Base-by-base conservation (phyloP, 73 alveolate genomes). In the Diophrys appendiculata region DNA sequence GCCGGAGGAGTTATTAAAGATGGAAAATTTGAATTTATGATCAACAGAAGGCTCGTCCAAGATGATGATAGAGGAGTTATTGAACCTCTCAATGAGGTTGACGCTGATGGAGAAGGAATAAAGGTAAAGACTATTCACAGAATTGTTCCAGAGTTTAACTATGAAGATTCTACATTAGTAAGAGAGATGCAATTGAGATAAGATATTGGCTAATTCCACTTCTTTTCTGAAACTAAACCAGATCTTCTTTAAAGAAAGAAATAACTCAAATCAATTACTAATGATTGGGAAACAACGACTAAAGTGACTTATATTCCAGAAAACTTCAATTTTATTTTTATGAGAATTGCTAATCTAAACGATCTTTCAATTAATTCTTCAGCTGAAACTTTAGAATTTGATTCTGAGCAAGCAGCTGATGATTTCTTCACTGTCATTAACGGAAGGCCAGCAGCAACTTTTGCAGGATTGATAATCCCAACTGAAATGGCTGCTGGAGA, bases 21-120 rank as follows among this genome's bases (percentile, higher is more conserved):
- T 33, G 92, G 84, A 0, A 68, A 87, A 54, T 53, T 85, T 33
- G 92, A 85, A 74, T 60, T 85, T 22, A 72, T 78, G 84, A 68
- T 78, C 3, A 43, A 77, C 68, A 77, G 92, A 70, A 85, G 92
- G 72, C 64, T 82, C 23, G 18, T 35, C 26, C 18, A 70, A 54
- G 98, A 91, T 81, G 99, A 95, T 73, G 27, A 60, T 29, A 84
- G 96, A 73, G 97, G 98, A 26, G 94, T 92, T 14, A 94, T 84
- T 0, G 99, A 92, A 69, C 87, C 94, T 3, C 77, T 95, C 43
- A 90, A 95, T 76, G 99, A 95, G 79, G 83, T 87, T 1, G 87
- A 88, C 25, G 54, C 70, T 28, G 23, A n/a, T 31, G 87, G 87
- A 29, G 69, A 68, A 13, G 87, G 88, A 13, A 34, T 78, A 18